Percentiles rank a stretch among this genome's conserved stretches.
These are phyloP conservation scores for Coprinellus micaceus DNA, from an alignment of 768 basidiomycete genomes.

Conservation along the genomic window DNA sequence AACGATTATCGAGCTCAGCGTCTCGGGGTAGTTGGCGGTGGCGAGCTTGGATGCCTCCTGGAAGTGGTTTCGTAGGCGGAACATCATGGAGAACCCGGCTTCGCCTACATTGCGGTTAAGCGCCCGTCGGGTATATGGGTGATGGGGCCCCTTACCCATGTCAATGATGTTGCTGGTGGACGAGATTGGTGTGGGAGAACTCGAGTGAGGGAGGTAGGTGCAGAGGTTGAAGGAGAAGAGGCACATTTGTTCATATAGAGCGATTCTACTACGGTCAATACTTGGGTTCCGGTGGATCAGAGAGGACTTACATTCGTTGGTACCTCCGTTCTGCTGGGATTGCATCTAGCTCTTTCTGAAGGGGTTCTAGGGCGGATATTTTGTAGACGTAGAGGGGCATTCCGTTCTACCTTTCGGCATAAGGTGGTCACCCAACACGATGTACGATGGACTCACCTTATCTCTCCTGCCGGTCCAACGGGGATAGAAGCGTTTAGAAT, in stretches of 20 bases:
- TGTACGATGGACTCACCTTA: slow-evolving; percentile 43
- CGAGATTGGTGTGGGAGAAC: slow-evolving; percentile 51
- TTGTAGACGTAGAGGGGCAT: slow-evolving; percentile 76
- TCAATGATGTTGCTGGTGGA: slow-evolving; percentile 70
- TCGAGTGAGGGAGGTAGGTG: slow-evolving; percentile 51
- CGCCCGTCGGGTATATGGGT: too few relatives aligned
- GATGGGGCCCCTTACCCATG: too few relatives aligned
- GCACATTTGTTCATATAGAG: slow-evolving; percentile 62
- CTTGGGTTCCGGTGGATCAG: not conserved
- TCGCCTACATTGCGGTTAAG: slow-evolving; percentile 19
- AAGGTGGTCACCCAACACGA: not conserved
- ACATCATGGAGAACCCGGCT: slow-evolving; percentile 61
- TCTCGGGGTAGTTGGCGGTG: slow-evolving; percentile 81
- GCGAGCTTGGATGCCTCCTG: slow-evolving; percentile 73
- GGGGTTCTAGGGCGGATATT: slow-evolving; percentile 53
- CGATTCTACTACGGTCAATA: slow-evolving; percentile 39
- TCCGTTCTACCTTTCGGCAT: slow-evolving; percentile 43
- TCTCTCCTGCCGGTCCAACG: slow-evolving; percentile 79
- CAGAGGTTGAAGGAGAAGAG: slow-evolving; percentile 66
- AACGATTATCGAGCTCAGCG: slow-evolving; percentile 59
- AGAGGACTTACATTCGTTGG: slow-evolving; percentile 60
- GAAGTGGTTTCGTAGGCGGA: slow-evolving; percentile 66
- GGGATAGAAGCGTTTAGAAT: slow-evolving; percentile 63
- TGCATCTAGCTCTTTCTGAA: slow-evolving; percentile 59
- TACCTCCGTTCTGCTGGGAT: slow-evolving; percentile 53